Base-by-base conservation (phyloP, 805 yeast species). In the Sungouiella thailandica region DNA sequence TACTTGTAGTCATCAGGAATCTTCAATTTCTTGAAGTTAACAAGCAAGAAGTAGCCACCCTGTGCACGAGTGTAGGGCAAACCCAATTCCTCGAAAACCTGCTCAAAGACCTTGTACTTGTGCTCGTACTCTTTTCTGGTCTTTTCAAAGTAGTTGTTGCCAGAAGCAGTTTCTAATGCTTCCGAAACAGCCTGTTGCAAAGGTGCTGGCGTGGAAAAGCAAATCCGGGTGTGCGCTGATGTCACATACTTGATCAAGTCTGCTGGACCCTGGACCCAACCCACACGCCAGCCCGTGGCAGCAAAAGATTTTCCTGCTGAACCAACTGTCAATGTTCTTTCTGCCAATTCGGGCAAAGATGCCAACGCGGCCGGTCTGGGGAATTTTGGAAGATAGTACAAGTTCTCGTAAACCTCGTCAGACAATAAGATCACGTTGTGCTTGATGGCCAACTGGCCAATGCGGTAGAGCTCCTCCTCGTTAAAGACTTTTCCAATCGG, bases 281-380 rank as follows among this genome's bases (percentile, higher is more conserved):
- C 98, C 34, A 93, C 76, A 68, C 98, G 80, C 97, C 97, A 93
- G 34, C 98, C 98, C 9, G 98, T 93, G 28, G 96, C 96, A n/a
- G 96, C 95, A 65, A 93, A 93, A 0, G 96, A 79, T 60, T 93
- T 93, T 43, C 98, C 98, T 5, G 97, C 98, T 18, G 96, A 86
- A 1, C 97, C 97, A 15, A 93, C 94, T 3, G 97, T 81, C 36
- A 93, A 63, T 0, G 97, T 86, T 51, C 88, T 68, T 37, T 76
- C 76, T 17, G 75, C 80, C 39, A 88, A 73, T 49, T 88, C 96
- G 4, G 90, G 89, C 42, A 65, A 58, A 7, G 38, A 32, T 4
- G 80, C 68, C 35, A 90, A 63, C 2, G 86, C 77, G 2, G 96
- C 95, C 30, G 93, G 82, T 53, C 97, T 74, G 5, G 90, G 80